These are phyloP conservation scores for Amanita pallidorosea DNA, from an alignment of 768 basidiomycete species.

Conservation along the genomic window DNA sequence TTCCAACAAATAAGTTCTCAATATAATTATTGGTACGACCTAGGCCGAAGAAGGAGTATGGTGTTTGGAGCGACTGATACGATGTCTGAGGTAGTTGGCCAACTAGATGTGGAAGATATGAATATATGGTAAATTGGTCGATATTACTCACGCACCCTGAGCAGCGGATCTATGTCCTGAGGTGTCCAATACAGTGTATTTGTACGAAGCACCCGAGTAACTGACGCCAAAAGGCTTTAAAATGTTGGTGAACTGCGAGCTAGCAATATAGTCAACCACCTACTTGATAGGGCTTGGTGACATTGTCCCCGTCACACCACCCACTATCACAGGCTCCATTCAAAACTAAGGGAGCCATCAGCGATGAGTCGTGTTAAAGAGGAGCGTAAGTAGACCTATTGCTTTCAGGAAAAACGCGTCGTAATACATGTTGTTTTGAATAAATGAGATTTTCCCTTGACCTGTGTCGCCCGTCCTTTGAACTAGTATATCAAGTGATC, in stretches of 20 bases:
- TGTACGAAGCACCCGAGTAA: slow-evolving; percentile 91
- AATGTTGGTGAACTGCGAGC: slow-evolving; percentile 3
- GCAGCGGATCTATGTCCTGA: slow-evolving; percentile 82
- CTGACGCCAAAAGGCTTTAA: slow-evolving; percentile 84
- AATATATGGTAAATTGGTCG: not conserved
- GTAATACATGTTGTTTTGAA: slow-evolving; percentile 97
- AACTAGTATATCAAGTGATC: slow-evolving; percentile 82
- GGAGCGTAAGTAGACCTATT: slow-evolving; percentile 48
- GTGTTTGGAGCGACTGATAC: slow-evolving; percentile 83
- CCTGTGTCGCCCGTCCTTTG: slow-evolving; percentile 68
- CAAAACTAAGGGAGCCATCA: slow-evolving; percentile 40
- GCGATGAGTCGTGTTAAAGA: not conserved
- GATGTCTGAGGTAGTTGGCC: slow-evolving; percentile 89
- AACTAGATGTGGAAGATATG: slow-evolving; percentile 33
- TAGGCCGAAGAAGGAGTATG: slow-evolving; percentile 93
- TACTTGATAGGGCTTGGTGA: slow-evolving; percentile 64
- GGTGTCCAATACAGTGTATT: slow-evolving; percentile 93
- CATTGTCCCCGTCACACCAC: slow-evolving; percentile 55
- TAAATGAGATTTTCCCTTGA: slow-evolving; percentile 55
- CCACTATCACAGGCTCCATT: slow-evolving; percentile 90
- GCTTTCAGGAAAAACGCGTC: slow-evolving; percentile 99
- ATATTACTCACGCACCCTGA: slow-evolving; percentile 46
- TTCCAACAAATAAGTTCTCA: slow-evolving; percentile 95
- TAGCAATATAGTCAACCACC: slow-evolving; percentile 13
- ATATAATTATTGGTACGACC: slow-evolving; percentile 99